Percentiles rank a stretch among this genome's conserved stretches.
Evolutionary conservation across 208 protist species (phyloP).

Genomic region (Phytomonas francai): DNA sequence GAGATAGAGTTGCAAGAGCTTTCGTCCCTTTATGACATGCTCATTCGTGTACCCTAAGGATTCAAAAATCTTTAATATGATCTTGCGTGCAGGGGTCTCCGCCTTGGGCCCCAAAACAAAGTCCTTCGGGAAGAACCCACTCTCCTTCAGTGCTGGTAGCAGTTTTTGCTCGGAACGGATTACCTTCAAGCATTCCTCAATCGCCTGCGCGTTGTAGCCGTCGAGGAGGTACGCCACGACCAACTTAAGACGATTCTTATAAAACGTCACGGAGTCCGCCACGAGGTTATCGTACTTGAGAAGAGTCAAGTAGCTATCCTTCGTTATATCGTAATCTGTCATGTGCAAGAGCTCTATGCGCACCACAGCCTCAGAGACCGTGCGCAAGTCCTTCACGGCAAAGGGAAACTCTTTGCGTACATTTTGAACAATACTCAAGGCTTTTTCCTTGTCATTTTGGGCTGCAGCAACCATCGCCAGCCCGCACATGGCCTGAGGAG

Average conservation of each 20-base stretch:
- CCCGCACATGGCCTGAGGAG: slow-evolving; percentile 68
- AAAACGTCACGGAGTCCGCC: slow-evolving; percentile 54
- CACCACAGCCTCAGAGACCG: slow-evolving; percentile 69
- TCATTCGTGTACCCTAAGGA: slow-evolving; percentile 58
- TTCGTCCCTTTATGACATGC: slow-evolving; percentile 48
- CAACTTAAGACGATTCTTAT: slow-evolving; percentile 62
- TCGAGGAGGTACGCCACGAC: slow-evolving; percentile 70
- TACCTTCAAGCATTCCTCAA: slow-evolving; percentile 66
- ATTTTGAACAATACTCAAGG: slow-evolving; percentile 24
- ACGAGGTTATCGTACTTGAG: slow-evolving; percentile 70
- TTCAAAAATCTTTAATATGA: slow-evolving; percentile 66
- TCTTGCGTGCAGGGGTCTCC: slow-evolving; percentile 57
- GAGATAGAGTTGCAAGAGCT: slow-evolving; percentile 65
- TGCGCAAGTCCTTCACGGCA: slow-evolving; percentile 54
- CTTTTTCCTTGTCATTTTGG: slow-evolving; percentile 32
- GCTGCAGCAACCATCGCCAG: slow-evolving; percentile 75
- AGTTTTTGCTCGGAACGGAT: slow-evolving; percentile 75
- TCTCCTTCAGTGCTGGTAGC: slow-evolving; percentile 57
- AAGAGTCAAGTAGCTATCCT: slow-evolving; percentile 69
- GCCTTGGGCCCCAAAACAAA: slow-evolving; percentile 34
- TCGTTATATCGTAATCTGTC: slow-evolving; percentile 56
- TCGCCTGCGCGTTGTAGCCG: slow-evolving; percentile 39
- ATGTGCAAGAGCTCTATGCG: slow-evolving; percentile 75
- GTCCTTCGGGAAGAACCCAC: slow-evolving; percentile 39
- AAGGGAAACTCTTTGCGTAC: slow-evolving; percentile 68